Conservation (phyloP, 2,329 filamentous ascomycete genomes). For the Magnaporthiopsis incrustans region DNA sequence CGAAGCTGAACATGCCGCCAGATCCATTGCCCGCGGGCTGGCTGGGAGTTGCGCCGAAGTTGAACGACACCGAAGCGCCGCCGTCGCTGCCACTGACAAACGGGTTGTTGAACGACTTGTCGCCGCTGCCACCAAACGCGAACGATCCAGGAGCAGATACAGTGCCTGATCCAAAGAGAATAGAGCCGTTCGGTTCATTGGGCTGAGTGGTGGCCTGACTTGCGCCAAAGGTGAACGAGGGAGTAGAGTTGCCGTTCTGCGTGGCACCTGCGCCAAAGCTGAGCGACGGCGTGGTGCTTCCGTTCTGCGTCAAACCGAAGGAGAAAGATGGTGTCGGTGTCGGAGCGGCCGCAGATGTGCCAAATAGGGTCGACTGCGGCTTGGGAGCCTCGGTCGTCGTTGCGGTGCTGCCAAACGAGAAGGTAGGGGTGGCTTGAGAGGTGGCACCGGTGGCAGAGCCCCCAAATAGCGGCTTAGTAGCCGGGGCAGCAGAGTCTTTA, state of each 20-base stretch:
- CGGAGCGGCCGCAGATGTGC: conserved; percentile 12
- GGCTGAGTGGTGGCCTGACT: conserved; percentile 11
- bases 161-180: conserved; percentile 8
- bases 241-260: conserved; percentile 9
- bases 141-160: conserved; percentile 24
- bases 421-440: background rate
- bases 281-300: background rate
- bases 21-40: conserved; percentile 9
- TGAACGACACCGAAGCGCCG: conserved; percentile 20
- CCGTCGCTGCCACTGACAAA: conserved; percentile 23
- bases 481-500: conserved; percentile 8
- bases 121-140: conserved; percentile 26
- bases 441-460: background rate
- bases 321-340: conserved; percentile 2
- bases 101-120: conserved; percentile 28
- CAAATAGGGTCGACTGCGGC: conserved; percentile 13
- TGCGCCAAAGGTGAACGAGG: conserved; percentile 8
- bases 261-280: conserved; percentile 14
- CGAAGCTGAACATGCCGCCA: conserved; percentile 28
- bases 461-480: conserved; percentile 23
- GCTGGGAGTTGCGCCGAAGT: conserved; percentile 26
- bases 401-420: conserved; percentile 1
- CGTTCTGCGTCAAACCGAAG: conserved; percentile 1
- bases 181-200: conserved; percentile 8
- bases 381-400: conserved; percentile 11